These are phyloP conservation scores for Podaxis mareebaensis DNA, from an alignment of 768 basidiomycete species.

Conservation along the genomic window DNA sequence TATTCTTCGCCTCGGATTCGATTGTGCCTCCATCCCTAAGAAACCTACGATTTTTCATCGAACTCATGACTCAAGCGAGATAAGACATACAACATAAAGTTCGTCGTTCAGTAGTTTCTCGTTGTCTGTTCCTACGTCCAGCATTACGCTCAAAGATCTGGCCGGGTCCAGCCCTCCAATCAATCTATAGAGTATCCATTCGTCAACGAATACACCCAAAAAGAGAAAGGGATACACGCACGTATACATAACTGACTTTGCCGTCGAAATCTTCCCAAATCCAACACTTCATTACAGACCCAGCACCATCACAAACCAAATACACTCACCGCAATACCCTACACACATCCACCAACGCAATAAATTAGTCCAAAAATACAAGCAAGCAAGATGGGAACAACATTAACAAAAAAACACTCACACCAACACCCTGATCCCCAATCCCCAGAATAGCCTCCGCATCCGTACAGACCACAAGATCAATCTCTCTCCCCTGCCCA, in stretches of 20 bases:
- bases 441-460: slow-evolving; percentile 83
- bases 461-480: slow-evolving; percentile 83
- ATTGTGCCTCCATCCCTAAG: slow-evolving; percentile 69
- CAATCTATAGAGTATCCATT: slow-evolving; percentile 36
- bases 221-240: slow-evolving; percentile 27
- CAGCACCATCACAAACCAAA: background rate
- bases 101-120: slow-evolving; percentile 58
- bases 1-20: slow-evolving; percentile 76
- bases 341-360: background rate
- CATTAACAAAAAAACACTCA: slow-evolving; percentile 23
- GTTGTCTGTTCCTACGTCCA: slow-evolving; percentile 83
- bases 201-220: background rate
- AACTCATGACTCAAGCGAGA: background rate
- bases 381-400: background rate
- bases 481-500: slow-evolving; percentile 55
- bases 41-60: background rate
- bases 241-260: slow-evolving; percentile 81
- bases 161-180: slow-evolving; percentile 68
- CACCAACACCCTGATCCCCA: slow-evolving; percentile 68
- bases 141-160: slow-evolving; percentile 54
- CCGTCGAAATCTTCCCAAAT: slow-evolving; percentile 59
- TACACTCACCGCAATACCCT: slow-evolving; percentile 53
- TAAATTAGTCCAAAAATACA: background rate
- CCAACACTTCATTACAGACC: background rate
- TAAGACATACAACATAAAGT: slow-evolving; percentile 62